Evolutionary conservation across 1,284 basidiomycete species (phyloP).

Genomic region (Ceratobasidium sp.): DNA sequence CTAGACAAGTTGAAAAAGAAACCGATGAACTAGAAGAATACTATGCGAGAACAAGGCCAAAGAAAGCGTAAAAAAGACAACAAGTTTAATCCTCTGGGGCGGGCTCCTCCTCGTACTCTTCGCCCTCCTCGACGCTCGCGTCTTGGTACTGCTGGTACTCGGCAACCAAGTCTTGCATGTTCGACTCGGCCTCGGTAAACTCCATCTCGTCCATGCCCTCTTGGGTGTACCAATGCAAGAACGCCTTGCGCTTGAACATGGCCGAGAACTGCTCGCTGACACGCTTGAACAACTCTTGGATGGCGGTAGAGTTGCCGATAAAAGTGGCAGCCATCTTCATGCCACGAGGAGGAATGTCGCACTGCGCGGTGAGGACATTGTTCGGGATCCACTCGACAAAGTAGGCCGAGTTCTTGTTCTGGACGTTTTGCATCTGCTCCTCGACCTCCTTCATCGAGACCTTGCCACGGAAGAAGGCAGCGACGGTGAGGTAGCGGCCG

Average conservation of each 20-base stretch:
- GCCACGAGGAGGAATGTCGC: conserved; percentile 49
- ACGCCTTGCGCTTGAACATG: conserved; percentile 99
- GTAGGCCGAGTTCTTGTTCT: conserved; percentile 96
- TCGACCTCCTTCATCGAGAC: conserved; percentile 99
- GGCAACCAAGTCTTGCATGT: conserved; percentile 93
- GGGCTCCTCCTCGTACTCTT: conserved; percentile 77
- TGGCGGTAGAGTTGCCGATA: conserved; percentile 95
- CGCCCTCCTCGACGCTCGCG: conserved; percentile 83
- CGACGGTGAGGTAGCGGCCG: conserved; percentile 93
- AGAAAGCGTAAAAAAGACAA: conserved; percentile 8
- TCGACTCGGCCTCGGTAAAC: conserved; percentile 95
- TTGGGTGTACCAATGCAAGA: conserved; percentile 99
- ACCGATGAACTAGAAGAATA: conserved; percentile 27
- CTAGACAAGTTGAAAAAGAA: no score
- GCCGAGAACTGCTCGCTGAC: conserved; percentile 96
- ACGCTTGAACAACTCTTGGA: conserved; percentile 98
- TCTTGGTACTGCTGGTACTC: conserved; percentile 98
- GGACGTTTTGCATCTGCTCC: conserved; percentile 96
- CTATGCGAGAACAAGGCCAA: conserved; percentile 35
- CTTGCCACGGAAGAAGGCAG: conserved; percentile 97
- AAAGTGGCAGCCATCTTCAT: conserved; percentile 97
- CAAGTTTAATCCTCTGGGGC: conserved; percentile 55
- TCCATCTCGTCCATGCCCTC: conserved; percentile 99
- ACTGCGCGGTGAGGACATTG: conserved; percentile 93
- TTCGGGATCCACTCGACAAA: conserved; percentile 99